Base-by-base conservation (phyloP, 169 alveolate genomes). In the Eimeria mitis region DNA sequence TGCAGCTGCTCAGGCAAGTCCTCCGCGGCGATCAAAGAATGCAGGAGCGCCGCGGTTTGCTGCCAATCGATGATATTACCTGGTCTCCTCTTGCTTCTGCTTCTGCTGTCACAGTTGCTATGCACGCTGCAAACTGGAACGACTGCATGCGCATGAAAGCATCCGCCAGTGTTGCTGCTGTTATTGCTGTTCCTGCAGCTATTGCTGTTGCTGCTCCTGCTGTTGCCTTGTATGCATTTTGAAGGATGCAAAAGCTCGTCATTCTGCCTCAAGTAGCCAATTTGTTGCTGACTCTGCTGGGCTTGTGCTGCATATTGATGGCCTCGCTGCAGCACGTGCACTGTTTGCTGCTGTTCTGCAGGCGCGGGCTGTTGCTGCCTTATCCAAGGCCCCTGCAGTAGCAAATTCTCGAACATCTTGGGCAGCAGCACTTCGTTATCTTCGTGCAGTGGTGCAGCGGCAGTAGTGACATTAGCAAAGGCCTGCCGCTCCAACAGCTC, bases 71-170 rank as follows among this genome's bases (percentile, higher is more conserved):
- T 63, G 92, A 63, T 63, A 49, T n/a, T 56, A 44, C 92, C 92
- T 61, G 92, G 81, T 63, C 92, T 87, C 83, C 92, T 81, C 63
- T 87, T 87, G 92, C 31, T 28, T 37, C 65, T 87, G 76, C 75
- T 81, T 3, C 61, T 11, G 61, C 42, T 21, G n/a, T 63, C 71
- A 37, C 83, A 59, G 78, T 31, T 61, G 70, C 92, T 16, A 52
- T 63, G 73, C 52, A 31, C 34, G 14, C 19, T 37, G 68, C 68
- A 87, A 9, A 8, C 68, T 56, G 92, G 65, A 70, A 21, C 44
- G n/a, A 49, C 6, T 83, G 13, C 54, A 13, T 31, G 54, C 34
- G 34, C 81, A 23, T 81, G 34, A 8, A 13, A n/a, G 52, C 71
- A 63, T 34, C 44, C 44, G 9, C 28, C 52, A 34, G 61, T 28